These are phyloP conservation scores for Apiotrichum akiyoshidainum DNA, from an alignment of 1,284 basidiomycete genomes.

Conservation along the genomic window DNA sequence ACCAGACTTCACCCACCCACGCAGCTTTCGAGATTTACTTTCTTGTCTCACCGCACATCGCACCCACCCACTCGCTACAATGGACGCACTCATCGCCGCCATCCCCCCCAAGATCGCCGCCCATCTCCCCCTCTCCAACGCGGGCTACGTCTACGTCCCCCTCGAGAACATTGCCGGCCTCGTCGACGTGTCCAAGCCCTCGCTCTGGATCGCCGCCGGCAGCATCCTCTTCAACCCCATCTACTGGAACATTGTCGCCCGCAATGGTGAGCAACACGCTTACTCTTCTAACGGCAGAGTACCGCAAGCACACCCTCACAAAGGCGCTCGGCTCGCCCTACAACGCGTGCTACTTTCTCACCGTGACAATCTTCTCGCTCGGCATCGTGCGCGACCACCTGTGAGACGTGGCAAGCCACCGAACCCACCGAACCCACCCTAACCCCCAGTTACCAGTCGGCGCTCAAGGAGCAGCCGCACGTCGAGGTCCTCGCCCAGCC, in stretches of 20 bases:
- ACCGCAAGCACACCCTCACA: slow-evolving; percentile 80
- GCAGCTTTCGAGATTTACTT: not conserved
- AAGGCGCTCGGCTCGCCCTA: slow-evolving; percentile 69
- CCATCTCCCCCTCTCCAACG: slow-evolving; percentile 18
- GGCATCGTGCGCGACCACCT: slow-evolving; percentile 81
- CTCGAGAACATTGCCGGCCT: slow-evolving; percentile 16
- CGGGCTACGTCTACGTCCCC: slow-evolving; percentile 29
- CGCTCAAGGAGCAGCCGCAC: slow-evolving; percentile 40
- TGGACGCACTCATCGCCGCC: slow-evolving; percentile 20
- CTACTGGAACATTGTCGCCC: slow-evolving; percentile 93
- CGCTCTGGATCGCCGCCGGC: slow-evolving; percentile 63
- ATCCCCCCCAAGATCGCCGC: slow-evolving; percentile 22
- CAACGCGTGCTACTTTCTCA: slow-evolving; percentile 83
- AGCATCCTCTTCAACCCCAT: slow-evolving; percentile 82
- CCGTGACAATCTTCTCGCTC: slow-evolving; percentile 81
- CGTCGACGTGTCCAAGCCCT: slow-evolving; percentile 61
- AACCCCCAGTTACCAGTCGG: slow-evolving; percentile 38
- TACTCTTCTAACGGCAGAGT: slow-evolving; percentile 58
- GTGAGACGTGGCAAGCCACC: slow-evolving; percentile 55
- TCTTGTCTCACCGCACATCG: not conserved
- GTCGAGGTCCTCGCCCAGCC: slow-evolving; percentile 56
- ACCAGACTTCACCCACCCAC: too few species aligned
- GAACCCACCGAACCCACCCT: not conserved
- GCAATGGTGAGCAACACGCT: slow-evolving; percentile 65
- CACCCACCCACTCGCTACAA: not conserved